phyloP scores from a whole-genome alignment of 2,329 filamentous ascomycete genomes.

The Ophioceras dolichostomum region DNA sequence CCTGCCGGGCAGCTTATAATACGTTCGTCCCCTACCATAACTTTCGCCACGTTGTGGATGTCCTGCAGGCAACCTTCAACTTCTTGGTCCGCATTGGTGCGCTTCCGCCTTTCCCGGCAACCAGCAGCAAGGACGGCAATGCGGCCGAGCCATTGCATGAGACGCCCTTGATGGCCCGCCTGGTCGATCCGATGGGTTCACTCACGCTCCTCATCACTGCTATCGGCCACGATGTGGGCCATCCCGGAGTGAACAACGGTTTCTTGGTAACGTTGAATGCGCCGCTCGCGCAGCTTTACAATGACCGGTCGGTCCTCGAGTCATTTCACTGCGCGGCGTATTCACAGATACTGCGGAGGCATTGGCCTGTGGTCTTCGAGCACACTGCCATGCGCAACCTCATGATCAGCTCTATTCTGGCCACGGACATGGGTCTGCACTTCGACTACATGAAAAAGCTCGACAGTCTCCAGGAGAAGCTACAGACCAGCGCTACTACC shows the following conservation, averaged over 20 bases:
- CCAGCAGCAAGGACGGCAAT: constrained; percentile 26
- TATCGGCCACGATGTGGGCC: constrained; percentile 96
- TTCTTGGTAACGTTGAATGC: constrained; percentile 88
- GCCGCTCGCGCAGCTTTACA: constrained; percentile 88
- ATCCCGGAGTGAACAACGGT: constrained; percentile 95
- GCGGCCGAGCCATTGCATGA: too few relatives aligned
- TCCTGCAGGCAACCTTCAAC: constrained; percentile 84
- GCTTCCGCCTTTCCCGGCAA: constrained; percentile 47
- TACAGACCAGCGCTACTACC: constrained; percentile 52
- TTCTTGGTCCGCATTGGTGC: constrained; percentile 75
- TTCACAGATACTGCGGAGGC: constrained; percentile 82
- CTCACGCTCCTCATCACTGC: constrained; percentile 84
- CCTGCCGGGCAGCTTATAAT: constrained; percentile 90
- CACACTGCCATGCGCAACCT: constrained; percentile 71
- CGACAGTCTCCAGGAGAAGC: constrained; percentile 65
- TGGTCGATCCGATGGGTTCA: constrained; percentile 79
- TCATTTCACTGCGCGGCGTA: constrained; percentile 97
- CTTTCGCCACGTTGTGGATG: constrained; percentile 93
- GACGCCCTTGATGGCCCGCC: constrained; percentile 59
- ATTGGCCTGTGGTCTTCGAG: constrained; percentile 78
- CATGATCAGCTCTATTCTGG: constrained; percentile 95
- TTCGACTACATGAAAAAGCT: constrained; percentile 94
- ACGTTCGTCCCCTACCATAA: constrained; percentile 96
- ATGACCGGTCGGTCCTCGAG: constrained; percentile 91
- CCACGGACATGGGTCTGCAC: constrained; percentile 95